Conservation (phyloP, 805 yeast species). For the Schizosaccharomyces pombe region DNA sequence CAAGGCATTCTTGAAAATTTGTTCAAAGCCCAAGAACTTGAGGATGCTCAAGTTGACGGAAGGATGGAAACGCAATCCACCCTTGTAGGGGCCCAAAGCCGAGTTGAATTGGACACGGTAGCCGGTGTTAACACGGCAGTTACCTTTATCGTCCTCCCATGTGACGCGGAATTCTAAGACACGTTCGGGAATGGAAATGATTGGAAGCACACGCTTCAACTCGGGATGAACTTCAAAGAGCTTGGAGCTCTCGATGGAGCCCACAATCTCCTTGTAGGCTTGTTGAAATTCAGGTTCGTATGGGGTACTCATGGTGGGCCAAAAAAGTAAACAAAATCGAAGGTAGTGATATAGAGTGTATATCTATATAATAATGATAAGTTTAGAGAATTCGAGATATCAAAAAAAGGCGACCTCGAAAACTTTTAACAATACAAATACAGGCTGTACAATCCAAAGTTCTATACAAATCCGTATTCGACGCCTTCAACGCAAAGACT, state of each 20-base stretch:
- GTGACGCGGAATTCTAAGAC: conserved; percentile 88
- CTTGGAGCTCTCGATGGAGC: conserved; percentile 77
- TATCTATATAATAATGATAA: no score
- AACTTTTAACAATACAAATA: no score
- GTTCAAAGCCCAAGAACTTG: conserved; percentile 94
- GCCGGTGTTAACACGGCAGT: conserved; percentile 82
- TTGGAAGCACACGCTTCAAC: conserved; percentile 67
- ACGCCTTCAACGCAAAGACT: no score
- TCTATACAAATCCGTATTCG: no score
- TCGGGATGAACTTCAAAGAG: conserved; percentile 74
- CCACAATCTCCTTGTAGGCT: conserved; percentile 82
- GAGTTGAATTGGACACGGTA: conserved; percentile 97
- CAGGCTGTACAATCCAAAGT: no score
- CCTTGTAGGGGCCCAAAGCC: conserved; percentile 96
- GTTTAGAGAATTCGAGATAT: no score
- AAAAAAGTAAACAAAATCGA: no score
- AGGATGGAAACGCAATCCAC: conserved; percentile 96
- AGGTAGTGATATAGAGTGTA: no score
- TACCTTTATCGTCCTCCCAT: conserved; percentile 93
- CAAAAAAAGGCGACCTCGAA: no score
- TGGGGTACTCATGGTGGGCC: neutral
- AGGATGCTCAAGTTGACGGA: conserved; percentile 83
- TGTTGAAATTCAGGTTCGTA: conserved; percentile 93
- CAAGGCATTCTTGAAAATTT: conserved; percentile 91
- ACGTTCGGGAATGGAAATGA: conserved; percentile 88